Conservation (phyloP, 1,139 yeast species). For the Pichia sp. region DNA sequence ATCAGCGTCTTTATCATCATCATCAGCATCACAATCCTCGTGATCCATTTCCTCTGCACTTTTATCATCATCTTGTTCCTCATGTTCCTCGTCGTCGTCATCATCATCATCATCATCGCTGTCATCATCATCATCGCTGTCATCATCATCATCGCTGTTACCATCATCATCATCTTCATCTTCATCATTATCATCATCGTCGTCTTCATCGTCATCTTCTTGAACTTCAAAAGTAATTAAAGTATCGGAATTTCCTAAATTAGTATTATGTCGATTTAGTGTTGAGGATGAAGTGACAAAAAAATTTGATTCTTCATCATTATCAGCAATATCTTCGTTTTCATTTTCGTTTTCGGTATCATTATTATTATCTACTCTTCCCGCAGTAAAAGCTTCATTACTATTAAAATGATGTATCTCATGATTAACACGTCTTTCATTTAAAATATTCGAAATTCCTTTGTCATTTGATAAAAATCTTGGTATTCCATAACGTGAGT, state of each 20-base stretch:
- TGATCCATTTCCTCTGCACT: background rate
- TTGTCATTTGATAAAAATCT: too few species aligned
- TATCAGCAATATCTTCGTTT: background rate
- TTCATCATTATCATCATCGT: background rate
- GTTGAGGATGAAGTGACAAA: too few species aligned
- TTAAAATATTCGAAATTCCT: background rate
- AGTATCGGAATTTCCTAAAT: background rate
- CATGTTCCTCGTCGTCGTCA: conserved; percentile 5
- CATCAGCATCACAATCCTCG: background rate
- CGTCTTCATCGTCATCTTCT: background rate
- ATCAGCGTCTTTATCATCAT: background rate
- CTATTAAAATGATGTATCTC: background rate
- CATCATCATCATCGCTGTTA: conserved; percentile 1
- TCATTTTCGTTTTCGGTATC: background rate
- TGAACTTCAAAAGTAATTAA: conserved; percentile 4
- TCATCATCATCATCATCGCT: conserved; percentile 4
- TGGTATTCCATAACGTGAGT: too few species aligned
- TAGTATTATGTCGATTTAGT: background rate
- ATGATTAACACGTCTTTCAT: background rate
- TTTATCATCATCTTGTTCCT: background rate
- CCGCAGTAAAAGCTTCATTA: background rate
- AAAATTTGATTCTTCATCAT: background rate
- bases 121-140: background rate
- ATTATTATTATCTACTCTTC: background rate
- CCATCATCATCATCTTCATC: conserved; percentile 1